phyloP scores from a whole-genome alignment of 768 basidiomycete genomes.

The Gloeophyllum trabeum region DNA sequence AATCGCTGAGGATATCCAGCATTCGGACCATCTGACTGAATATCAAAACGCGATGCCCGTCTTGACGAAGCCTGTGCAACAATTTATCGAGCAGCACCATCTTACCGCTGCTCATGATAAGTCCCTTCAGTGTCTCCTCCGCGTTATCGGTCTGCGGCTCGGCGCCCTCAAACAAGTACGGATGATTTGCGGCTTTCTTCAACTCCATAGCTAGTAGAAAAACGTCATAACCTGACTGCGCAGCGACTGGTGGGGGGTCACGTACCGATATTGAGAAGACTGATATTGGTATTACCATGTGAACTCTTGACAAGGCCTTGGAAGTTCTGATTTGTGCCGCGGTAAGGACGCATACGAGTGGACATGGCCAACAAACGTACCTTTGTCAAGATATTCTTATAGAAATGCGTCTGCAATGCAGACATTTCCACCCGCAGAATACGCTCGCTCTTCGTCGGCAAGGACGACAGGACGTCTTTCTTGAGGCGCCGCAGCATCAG shows the following conservation, averaged over 20 bases:
- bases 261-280: slow-evolving; percentile 86
- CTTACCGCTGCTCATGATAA: slow-evolving; percentile 98
- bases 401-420: slow-evolving; percentile 92
- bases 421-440: slow-evolving; percentile 98
- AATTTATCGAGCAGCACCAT: slow-evolving; percentile 98
- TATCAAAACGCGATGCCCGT: slow-evolving; percentile 94
- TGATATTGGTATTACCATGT: slow-evolving; percentile 83
- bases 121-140: slow-evolving; percentile 87
- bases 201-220: slow-evolving; percentile 78
- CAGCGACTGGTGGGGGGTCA: slow-evolving; percentile 4
- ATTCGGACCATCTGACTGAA: slow-evolving; percentile 99
- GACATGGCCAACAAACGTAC: slow-evolving; percentile 24
- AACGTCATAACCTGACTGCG: slow-evolving; percentile 1
- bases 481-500: slow-evolving; percentile 94
- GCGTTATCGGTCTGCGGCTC: slow-evolving; percentile 49
- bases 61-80: slow-evolving; percentile 76
- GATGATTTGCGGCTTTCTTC: slow-evolving; percentile 98
- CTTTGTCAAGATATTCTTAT: slow-evolving; percentile 96
- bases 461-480: slow-evolving; percentile 88
- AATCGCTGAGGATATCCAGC: slow-evolving; percentile 97
- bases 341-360: slow-evolving; percentile 2
- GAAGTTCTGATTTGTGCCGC: slow-evolving; percentile 80
- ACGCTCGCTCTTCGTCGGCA: slow-evolving; percentile 97
- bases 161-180: slow-evolving; percentile 95
- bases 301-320: slow-evolving; percentile 84